These are phyloP conservation scores for Fusarium buharicum DNA, from an alignment of 2,329 filamentous ascomycete genomes.

Conservation along the genomic window DNA sequence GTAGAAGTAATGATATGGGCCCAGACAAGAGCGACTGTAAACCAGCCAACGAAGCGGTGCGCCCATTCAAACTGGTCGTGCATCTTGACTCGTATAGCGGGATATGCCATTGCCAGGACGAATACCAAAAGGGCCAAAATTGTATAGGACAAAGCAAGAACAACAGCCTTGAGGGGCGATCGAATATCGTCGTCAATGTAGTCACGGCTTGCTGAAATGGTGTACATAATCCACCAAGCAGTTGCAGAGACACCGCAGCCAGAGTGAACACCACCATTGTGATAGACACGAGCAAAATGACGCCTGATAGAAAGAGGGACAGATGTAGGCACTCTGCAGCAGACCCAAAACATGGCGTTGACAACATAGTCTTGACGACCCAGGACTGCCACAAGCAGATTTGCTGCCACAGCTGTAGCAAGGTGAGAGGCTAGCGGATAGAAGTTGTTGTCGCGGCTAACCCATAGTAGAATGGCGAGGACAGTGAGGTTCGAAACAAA, in stretches of 20 bases:
- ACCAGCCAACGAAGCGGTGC: conserved; percentile 76
- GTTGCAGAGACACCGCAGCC: conserved; percentile 55
- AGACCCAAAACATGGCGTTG: conserved; percentile 57
- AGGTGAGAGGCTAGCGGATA: conserved; percentile 17
- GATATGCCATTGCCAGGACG: conserved; percentile 43
- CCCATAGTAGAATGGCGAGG: conserved; percentile 17
- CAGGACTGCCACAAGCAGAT: conserved; percentile 55
- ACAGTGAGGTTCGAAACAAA: conserved; percentile 22
- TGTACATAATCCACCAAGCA: conserved; percentile 53
- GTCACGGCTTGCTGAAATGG: conserved; percentile 25
- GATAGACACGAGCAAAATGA: conserved; percentile 56
- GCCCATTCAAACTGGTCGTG: conserved; percentile 74
- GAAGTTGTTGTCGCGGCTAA: conserved; percentile 19
- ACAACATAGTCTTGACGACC: conserved; percentile 61
- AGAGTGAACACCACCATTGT: conserved; percentile 58
- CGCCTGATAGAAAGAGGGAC: conserved; percentile 57
- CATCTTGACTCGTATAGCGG: conserved; percentile 44
- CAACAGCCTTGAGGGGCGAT: conserved; percentile 16
- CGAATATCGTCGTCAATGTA: not conserved
- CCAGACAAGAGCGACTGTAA: conserved; percentile 69
- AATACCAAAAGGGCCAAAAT: conserved; percentile 33
- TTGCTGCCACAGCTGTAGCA: conserved; percentile 30
- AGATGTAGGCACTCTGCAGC: conserved; percentile 52
- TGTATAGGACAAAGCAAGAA: conserved; percentile 43
- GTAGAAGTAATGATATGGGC: conserved; percentile 68